Conservation (phyloP, 768 basidiomycete genomes). For the Trametes maxima region DNA sequence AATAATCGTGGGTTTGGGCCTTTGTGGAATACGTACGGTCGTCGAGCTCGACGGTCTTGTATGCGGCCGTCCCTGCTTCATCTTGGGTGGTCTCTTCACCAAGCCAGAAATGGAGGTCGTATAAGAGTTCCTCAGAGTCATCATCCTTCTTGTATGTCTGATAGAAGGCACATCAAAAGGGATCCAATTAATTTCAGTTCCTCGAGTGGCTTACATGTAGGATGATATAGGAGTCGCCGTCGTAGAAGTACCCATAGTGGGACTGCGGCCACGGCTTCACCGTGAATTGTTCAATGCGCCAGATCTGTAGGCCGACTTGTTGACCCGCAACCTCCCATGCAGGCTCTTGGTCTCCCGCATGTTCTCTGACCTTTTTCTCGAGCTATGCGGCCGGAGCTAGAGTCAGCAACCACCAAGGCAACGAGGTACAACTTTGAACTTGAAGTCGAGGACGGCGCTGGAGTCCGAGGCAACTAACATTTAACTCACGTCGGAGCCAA, state of each 20-base stretch:
- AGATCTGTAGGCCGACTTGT: slow-evolving; percentile 50
- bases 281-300: slow-evolving; percentile 60
- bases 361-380: slow-evolving; percentile 57
- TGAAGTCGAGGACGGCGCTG: not conserved
- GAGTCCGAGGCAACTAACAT: not conserved
- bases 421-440: not conserved
- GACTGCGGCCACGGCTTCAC: slow-evolving; percentile 57
- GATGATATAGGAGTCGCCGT: slow-evolving; percentile 69
- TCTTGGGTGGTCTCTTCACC: slow-evolving; percentile 61
- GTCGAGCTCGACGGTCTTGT: slow-evolving; percentile 69
- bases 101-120: slow-evolving; percentile 69
- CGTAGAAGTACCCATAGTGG: slow-evolving; percentile 56
- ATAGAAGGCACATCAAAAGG: not conserved
- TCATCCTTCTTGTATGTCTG: slow-evolving; percentile 62
- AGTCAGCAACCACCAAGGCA: not conserved
- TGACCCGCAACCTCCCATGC: slow-evolving; percentile 55
- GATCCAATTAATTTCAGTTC: not conserved
- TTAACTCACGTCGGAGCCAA: slow-evolving; percentile 59
- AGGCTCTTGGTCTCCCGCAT: slow-evolving; percentile 50
- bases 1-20: not conserved
- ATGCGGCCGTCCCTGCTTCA: slow-evolving; percentile 62
- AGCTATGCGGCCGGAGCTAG: slow-evolving; percentile 38
- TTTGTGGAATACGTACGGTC: slow-evolving; percentile 53
- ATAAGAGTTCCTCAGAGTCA: slow-evolving; percentile 48
- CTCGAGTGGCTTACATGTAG: slow-evolving; percentile 46